Evolutionary conservation across 176 grass and related monocot genomes (phyloP).

Genomic region (Elymus sibiricus): DNA sequence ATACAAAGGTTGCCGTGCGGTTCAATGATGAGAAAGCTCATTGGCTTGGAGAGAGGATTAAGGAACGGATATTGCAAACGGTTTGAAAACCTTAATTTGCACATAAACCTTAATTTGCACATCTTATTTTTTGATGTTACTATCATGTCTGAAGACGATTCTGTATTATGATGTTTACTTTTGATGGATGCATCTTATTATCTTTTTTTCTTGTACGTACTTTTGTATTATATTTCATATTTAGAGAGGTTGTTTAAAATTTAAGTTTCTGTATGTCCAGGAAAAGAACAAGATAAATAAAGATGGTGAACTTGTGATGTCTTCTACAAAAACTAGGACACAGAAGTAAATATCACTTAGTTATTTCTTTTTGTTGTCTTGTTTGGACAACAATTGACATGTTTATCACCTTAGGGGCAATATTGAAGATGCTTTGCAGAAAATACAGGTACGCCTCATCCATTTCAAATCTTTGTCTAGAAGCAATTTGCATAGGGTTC

Average conservation of each 20-base stretch:
- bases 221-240: not conserved
- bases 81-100: conserved; percentile 43
- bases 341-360: conserved; percentile 60
- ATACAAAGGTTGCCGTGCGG: conserved; percentile 95
- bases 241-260: conserved; percentile 7
- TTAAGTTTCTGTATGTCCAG: conserved; percentile 35
- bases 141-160: not conserved
- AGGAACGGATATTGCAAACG: conserved; percentile 74
- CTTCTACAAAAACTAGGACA: conserved; percentile 91
- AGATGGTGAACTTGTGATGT: conserved; percentile 85
- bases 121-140: not conserved
- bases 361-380: conserved; percentile 2
- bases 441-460: conserved; percentile 66
- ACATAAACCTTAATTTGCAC: too few relatives aligned
- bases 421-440: conserved; percentile 87
- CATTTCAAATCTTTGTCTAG: conserved; percentile 9
- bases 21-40: conserved; percentile 88
- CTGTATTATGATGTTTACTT: not conserved
- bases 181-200: not conserved
- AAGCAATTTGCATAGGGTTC: not conserved
- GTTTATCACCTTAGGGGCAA: conserved; percentile 64
- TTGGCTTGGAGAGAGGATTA: conserved; percentile 91
- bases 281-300: conserved; percentile 98
- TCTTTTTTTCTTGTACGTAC: not conserved
- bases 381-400: conserved; percentile 13